Evolutionary conservation across 768 basidiomycete species (phyloP).

Genomic region (Russula compacta): DNA sequence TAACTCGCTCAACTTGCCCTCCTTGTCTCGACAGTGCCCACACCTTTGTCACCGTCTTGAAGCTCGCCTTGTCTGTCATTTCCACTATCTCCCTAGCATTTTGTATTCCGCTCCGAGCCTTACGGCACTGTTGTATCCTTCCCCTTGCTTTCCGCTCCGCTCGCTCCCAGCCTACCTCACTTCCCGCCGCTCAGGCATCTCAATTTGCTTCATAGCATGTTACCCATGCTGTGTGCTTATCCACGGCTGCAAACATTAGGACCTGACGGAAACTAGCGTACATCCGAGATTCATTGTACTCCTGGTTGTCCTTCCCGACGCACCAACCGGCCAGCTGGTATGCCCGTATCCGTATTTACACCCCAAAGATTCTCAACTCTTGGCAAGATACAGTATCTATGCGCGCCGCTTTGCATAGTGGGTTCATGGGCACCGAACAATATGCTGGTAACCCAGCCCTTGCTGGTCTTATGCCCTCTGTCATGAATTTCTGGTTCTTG

Average conservation of each 20-base stretch:
- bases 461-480: constrained; percentile 18
- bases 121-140: not conserved
- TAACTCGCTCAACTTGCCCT: not conserved
- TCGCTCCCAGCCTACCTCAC: not conserved
- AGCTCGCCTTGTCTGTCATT: not conserved
- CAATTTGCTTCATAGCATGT: constrained; percentile 11
- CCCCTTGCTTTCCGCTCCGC: not conserved
- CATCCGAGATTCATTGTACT: constrained; percentile 25
- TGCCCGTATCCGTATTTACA: constrained; percentile 20
- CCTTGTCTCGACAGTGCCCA: constrained; percentile 1
- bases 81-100: not conserved
- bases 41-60: not conserved
- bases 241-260: constrained; percentile 18
- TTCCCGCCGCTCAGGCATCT: not conserved
- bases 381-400: constrained; percentile 17
- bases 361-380: not conserved
- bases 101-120: not conserved
- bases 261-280: constrained; percentile 20
- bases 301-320: constrained; percentile 29
- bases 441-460: constrained; percentile 14
- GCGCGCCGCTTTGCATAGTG: constrained; percentile 23
- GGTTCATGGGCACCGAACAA: constrained; percentile 11
- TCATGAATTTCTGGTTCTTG: constrained; percentile 27
- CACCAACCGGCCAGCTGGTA: constrained; percentile 30
- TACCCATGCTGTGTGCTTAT: not conserved